Percentiles rank a stretch among this genome's conserved stretches.
These are phyloP conservation scores for Fusarium sp. DNA, from an alignment of 2,329 filamentous ascomycete genomes.

Conservation along the genomic window DNA sequence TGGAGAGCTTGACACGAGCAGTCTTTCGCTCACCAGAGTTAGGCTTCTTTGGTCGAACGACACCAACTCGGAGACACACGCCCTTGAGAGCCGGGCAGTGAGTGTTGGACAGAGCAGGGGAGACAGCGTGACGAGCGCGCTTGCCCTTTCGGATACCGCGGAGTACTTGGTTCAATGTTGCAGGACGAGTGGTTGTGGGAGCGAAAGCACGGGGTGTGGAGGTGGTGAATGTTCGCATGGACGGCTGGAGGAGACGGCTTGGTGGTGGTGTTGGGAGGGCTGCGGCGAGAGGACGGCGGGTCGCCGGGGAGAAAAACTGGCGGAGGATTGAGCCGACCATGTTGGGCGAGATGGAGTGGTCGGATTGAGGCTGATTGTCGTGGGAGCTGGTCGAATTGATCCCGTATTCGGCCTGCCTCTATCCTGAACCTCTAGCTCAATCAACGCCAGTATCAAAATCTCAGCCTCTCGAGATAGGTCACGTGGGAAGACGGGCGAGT, in stretches of 20 bases:
- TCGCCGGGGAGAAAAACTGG: slow-evolving; percentile 54
- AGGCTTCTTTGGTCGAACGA: slow-evolving; percentile 97
- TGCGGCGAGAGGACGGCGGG: slow-evolving; percentile 48
- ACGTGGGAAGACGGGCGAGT: background rate
- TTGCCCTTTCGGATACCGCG: slow-evolving; percentile 84
- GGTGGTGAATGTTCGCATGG: slow-evolving; percentile 51
- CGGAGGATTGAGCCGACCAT: slow-evolving; percentile 57
- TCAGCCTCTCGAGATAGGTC: slow-evolving; percentile 40
- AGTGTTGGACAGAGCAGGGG: slow-evolving; percentile 81
- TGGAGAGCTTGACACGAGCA: slow-evolving; percentile 89
- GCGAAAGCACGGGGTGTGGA: slow-evolving; percentile 51
- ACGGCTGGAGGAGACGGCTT: slow-evolving; percentile 44
- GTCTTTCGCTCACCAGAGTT: slow-evolving; percentile 98
- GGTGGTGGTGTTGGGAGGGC: slow-evolving; percentile 33
- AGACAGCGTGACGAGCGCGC: slow-evolving; percentile 86
- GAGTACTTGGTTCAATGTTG: slow-evolving; percentile 82
- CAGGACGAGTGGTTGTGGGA: slow-evolving; percentile 65
- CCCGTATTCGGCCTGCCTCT: slow-evolving; percentile 30
- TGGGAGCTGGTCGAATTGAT: slow-evolving; percentile 22
- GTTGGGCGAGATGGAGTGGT: slow-evolving; percentile 42
- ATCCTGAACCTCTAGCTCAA: slow-evolving; percentile 29
- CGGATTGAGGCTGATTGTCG: background rate
- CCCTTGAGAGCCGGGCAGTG: slow-evolving; percentile 89
- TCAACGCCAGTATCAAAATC: slow-evolving; percentile 44
- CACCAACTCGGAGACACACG: slow-evolving; percentile 94